Evolutionary conservation across 2,329 filamentous ascomycete genomes (phyloP).

Genomic region (Phaeosphaeriaceae sp.): DNA sequence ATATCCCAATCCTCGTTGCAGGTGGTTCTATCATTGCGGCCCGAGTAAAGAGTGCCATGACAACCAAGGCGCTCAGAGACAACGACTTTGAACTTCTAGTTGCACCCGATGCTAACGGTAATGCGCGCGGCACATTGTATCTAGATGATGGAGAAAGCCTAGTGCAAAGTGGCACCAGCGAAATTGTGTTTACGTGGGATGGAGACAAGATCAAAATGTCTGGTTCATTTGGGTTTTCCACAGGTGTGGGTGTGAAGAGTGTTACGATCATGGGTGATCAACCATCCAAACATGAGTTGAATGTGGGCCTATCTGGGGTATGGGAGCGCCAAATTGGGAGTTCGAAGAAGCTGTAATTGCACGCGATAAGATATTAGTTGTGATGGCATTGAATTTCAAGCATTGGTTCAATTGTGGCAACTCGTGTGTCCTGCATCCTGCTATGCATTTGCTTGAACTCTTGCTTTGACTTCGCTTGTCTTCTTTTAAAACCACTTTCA

Average conservation of each 20-base stretch:
- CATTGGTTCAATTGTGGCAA: no score
- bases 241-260: conserved; percentile 28
- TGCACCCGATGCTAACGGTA: conserved; percentile 66
- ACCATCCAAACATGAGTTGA: conserved; percentile 28
- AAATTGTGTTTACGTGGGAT: conserved; percentile 66
- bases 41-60: conserved; percentile 63
- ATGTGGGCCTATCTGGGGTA: conserved; percentile 25
- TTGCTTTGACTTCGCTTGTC: no score
- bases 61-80: conserved; percentile 66
- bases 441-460: no score
- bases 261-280: conserved; percentile 29
- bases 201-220: conserved; percentile 58
- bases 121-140: conserved; percentile 71
- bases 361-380: no score
- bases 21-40: conserved; percentile 69
- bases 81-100: conserved; percentile 75
- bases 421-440: no score
- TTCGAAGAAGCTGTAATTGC: conserved; percentile 8
- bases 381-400: no score
- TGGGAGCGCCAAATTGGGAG: conserved; percentile 28
- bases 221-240: conserved; percentile 62
- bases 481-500: no score
- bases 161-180: conserved; percentile 61
- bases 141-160: conserved; percentile 78
- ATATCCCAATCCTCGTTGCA: conserved; percentile 69